Conservation (phyloP, 208 protist genomes). For the Crithidia fasciculata region DNA sequence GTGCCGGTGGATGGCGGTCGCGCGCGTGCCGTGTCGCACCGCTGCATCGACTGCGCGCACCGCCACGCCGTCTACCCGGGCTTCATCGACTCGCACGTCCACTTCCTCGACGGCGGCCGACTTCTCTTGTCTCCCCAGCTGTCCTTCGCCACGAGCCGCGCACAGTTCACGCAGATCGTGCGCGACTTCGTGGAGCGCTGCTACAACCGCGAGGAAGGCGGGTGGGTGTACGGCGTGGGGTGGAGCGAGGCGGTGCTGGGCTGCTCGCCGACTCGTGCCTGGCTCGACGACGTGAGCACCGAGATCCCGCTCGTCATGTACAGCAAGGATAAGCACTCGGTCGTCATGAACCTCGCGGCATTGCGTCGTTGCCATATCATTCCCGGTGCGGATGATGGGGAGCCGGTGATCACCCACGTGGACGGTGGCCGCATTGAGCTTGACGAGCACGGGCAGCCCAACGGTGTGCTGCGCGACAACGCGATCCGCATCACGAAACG, state of each 20-base stretch:
- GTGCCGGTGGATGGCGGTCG: constrained; percentile 37
- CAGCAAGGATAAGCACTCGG: constrained; percentile 61
- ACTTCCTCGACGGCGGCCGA: constrained; percentile 63
- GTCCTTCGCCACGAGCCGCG: constrained; percentile 19
- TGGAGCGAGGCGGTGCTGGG: constrained; percentile 68
- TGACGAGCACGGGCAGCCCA: constrained; percentile 48
- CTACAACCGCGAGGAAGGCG: constrained; percentile 23
- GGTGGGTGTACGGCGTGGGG: constrained; percentile 51
- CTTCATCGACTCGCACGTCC: constrained; percentile 72
- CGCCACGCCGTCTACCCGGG: constrained; percentile 49
- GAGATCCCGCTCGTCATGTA: constrained; percentile 56
- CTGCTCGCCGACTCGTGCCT: constrained; percentile 48
- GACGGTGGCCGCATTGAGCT: constrained; percentile 45
- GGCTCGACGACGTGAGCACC: constrained; percentile 57
- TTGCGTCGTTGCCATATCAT: constrained; percentile 54
- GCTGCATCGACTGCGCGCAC: constrained; percentile 52
- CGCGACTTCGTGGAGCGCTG: constrained; percentile 34
- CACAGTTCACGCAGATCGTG: constrained; percentile 43
- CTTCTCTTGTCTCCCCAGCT: constrained; percentile 38
- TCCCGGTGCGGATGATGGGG: constrained; percentile 33
- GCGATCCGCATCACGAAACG: constrained; percentile 37
- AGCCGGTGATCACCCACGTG: constrained; percentile 38
- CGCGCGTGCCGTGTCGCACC: constrained; percentile 21
- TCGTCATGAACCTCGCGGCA: constrained; percentile 58
- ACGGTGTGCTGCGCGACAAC: constrained; percentile 66